Conservation (phyloP, 495 filamentous ascomycete species). For the Neurospora sp. region DNA sequence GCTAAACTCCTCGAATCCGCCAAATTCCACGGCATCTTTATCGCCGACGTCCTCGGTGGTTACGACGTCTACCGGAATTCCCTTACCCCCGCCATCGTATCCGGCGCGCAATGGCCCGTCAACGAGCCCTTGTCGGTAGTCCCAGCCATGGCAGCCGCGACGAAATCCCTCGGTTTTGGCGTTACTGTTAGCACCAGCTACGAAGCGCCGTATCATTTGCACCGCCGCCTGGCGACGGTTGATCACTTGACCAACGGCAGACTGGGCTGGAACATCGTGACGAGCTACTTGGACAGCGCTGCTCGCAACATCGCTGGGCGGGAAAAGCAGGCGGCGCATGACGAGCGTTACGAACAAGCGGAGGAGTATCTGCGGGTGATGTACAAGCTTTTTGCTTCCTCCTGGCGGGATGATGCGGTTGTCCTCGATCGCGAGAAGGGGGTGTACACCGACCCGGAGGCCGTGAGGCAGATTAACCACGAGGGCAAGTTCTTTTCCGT, state of each 20-base stretch:
- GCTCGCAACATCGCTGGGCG: conserved; percentile 49
- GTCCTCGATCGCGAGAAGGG: conserved; percentile 42
- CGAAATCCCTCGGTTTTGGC: conserved; percentile 53
- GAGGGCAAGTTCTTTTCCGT: conserved; percentile 54
- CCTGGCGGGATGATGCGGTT: conserved; percentile 59
- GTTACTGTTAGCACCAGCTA: conserved; percentile 58
- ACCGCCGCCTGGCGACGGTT: conserved; percentile 51
- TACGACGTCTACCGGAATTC: conserved; percentile 58
- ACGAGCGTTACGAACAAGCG: conserved; percentile 56
- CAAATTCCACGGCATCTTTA: conserved; percentile 53
- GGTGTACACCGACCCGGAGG: conserved; percentile 49
- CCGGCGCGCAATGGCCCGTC: conserved; percentile 60
- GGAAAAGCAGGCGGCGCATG: conserved; percentile 46
- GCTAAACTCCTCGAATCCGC: conserved; percentile 48
- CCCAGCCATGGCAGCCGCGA: conserved; percentile 40
- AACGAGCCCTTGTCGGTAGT: conserved; percentile 40
- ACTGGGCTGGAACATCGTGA: conserved; percentile 41
- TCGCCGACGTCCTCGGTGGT: conserved; percentile 46
- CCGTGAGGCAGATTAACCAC: conserved; percentile 56
- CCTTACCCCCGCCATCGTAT: conserved; percentile 45
- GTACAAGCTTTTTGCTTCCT: conserved; percentile 61
- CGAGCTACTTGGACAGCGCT: conserved; percentile 56
- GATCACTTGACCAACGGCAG: conserved; percentile 60
- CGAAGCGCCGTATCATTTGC: conserved; percentile 61
- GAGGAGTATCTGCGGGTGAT: conserved; percentile 60